Evolutionary conservation across 345 rosid genomes (phyloP), one percentile per base, ranked within the genome.

Genomic region (Alliaria petiolata): DNA sequence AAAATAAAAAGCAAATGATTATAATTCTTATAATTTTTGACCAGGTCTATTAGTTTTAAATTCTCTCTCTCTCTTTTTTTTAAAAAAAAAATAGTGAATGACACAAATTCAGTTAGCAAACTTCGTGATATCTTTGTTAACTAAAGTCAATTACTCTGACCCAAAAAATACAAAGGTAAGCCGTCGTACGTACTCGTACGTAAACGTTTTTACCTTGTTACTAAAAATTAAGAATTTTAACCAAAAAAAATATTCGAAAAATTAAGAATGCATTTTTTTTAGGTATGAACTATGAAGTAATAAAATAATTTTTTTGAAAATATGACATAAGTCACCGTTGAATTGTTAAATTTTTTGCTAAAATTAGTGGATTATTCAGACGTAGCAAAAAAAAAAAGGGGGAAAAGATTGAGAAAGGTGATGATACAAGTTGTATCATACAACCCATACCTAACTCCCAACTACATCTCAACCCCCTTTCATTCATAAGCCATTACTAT

Each of bases 361-460:
- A n/a, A n/a, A n/a, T n/a, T 17, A 20, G 30, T 36, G 28, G 45
- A 11, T 26, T 20, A 25, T 61, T 61, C 34, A 60, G 13, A 58
- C 7, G 16, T 14, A 7, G 12, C 31, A 38, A 22, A 65, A 44
- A 65, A 51, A n/a, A n/a, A n/a, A n/a, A n/a, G 28, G 25, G 49
- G n/a, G n/a, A n/a, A 39, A 30, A 11, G 40, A 28, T 7, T 39
- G 31, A 40, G 52, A 67, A 53, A 52, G 40, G 26, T 5, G 25
- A 65, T 50, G 12, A 38, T 31, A 67, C 38, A 28, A 14, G n/a
- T n/a, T n/a, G n/a, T n/a, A 22, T 22, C 25, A 33, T 43, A 36
- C 9, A 52, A 8, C 40, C 52, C 56, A 44, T 31, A 68, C 65
- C 72, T 68, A 68, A 44, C 72, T 56, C 55, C 25, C 72, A 68